Percentiles rank a stretch among this genome's conserved stretches.
Evolutionary conservation across 805 yeast species (phyloP).

Genomic region (Starmerella cellae): DNA sequence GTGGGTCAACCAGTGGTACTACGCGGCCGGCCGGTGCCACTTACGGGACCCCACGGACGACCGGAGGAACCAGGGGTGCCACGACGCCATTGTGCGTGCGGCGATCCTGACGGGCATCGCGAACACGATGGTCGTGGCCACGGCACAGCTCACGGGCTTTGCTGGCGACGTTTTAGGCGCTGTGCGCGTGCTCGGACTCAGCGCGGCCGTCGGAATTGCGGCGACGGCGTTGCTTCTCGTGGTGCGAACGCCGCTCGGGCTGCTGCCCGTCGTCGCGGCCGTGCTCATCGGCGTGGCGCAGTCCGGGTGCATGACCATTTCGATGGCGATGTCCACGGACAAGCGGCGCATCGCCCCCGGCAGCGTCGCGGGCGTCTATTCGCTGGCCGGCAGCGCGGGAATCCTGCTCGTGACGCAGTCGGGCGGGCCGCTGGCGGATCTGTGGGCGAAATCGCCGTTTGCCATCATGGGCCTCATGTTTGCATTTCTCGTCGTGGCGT

Average conservation of each 20-base stretch:
- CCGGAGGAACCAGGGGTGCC: conserved; percentile 28
- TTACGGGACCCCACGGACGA: conserved; percentile 22
- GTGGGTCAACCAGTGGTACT: conserved; percentile 44
- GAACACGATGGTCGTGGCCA: conserved; percentile 41
- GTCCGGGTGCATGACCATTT: conserved; percentile 47
- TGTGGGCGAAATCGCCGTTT: conserved; percentile 48
- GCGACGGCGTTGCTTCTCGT: conserved; percentile 18
- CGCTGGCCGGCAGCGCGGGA: conserved; percentile 58
- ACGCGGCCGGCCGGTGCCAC: conserved; percentile 38
- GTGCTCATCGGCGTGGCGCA: conserved; percentile 46
- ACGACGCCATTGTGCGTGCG: conserved; percentile 50
- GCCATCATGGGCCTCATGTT: conserved; percentile 37
- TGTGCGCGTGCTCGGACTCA: conserved; percentile 27
- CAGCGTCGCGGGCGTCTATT: conserved; percentile 54
- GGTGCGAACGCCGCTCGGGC: conserved; percentile 28
- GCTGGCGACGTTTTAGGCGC: conserved; percentile 37
- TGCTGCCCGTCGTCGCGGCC: conserved; percentile 30
- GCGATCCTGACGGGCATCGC: conserved; percentile 60
- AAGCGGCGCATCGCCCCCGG: conserved; percentile 39
- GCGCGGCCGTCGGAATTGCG: conserved; percentile 17
- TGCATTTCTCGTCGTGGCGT: conserved; percentile 4
- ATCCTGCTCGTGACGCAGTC: conserved; percentile 44
- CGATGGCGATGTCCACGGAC: conserved; percentile 48
- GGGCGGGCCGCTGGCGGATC: conserved; percentile 51
- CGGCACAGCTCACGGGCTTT: conserved; percentile 53